Evolutionary conservation across 768 basidiomycete genomes (phyloP).

Genomic region (Tulasnella sp.): DNA sequence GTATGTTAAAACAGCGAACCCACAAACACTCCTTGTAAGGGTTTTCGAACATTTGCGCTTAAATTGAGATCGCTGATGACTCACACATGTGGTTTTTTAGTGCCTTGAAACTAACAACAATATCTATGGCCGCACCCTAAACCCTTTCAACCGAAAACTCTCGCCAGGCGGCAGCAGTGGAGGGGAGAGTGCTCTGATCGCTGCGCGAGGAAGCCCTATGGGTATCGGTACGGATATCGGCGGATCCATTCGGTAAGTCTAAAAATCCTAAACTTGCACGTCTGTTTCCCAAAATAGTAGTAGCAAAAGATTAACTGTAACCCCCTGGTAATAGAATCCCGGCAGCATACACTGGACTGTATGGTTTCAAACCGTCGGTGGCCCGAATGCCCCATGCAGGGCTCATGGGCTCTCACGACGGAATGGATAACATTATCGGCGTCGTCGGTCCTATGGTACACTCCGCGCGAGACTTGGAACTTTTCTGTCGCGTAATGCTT

Average conservation of each 20-base stretch:
- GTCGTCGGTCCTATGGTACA: conserved; percentile 40
- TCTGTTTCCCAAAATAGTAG: background rate
- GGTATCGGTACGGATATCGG: conserved; percentile 42
- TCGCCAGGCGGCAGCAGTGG: conserved; percentile 40
- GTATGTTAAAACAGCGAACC: conserved; percentile 39
- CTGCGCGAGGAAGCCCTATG: conserved; percentile 32
- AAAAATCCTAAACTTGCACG: background rate
- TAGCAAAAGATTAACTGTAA: background rate
- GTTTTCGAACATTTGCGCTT: background rate
- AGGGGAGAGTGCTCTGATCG: conserved; percentile 39
- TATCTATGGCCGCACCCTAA: conserved; percentile 35
- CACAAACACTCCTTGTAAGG: conserved; percentile 40
- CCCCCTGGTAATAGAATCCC: conserved; percentile 24
- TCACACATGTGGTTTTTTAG: conserved; percentile 23
- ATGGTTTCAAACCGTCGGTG: conserved; percentile 39
- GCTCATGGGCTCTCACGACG: conserved; percentile 38
- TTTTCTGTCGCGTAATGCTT: conserved; percentile 41
- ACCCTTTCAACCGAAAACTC: conserved; percentile 37
- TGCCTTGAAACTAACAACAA: conserved; percentile 46
- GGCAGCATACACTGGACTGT: conserved; percentile 34
- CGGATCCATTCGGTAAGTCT: conserved; percentile 27
- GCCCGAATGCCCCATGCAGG: conserved; percentile 43
- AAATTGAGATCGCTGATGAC: background rate
- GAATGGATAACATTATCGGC: conserved; percentile 44
- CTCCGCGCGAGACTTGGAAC: conserved; percentile 39